Evolutionary conservation across 2,329 filamentous ascomycete genomes (phyloP).

Genomic region (Trichoderma lentiforme): DNA sequence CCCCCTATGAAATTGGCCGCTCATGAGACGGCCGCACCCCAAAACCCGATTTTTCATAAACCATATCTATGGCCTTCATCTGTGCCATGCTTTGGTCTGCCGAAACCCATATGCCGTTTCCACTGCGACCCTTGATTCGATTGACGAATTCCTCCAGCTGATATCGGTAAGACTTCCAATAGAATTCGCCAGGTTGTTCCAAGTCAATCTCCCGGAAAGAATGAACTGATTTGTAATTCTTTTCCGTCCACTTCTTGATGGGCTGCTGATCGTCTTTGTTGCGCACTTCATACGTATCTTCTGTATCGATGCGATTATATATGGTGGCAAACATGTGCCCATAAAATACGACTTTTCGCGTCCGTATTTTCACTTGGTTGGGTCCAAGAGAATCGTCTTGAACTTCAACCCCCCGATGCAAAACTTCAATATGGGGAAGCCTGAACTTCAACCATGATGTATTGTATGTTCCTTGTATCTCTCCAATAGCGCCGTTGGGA

Average conservation of each 20-base stretch:
- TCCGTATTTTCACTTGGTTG: not conserved
- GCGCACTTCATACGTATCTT: not conserved
- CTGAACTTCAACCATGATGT: not conserved
- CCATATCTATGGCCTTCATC: constrained; percentile 2
- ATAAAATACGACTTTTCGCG: not conserved
- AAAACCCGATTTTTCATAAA: not conserved
- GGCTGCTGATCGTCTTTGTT: not conserved
- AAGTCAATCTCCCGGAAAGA: not conserved
- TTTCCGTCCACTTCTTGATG: not conserved
- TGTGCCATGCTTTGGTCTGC: not conserved
- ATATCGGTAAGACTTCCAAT: not conserved
- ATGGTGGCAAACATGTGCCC: not conserved
- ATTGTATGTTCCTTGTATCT: not conserved
- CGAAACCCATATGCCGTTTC: not conserved
- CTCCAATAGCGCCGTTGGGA: not conserved
- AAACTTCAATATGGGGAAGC: not conserved
- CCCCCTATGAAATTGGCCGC: not conserved
- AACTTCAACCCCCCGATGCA: not conserved
- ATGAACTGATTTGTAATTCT: not conserved
- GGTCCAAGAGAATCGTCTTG: not conserved
- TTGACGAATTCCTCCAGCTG: not conserved
- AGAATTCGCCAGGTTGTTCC: not conserved
- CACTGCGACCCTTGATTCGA: not conserved
- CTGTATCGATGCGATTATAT: not conserved
- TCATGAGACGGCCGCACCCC: not conserved